phyloP scores from a whole-genome alignment of 306 rosid species.

The Dalbergia cochinchinensis region DNA sequence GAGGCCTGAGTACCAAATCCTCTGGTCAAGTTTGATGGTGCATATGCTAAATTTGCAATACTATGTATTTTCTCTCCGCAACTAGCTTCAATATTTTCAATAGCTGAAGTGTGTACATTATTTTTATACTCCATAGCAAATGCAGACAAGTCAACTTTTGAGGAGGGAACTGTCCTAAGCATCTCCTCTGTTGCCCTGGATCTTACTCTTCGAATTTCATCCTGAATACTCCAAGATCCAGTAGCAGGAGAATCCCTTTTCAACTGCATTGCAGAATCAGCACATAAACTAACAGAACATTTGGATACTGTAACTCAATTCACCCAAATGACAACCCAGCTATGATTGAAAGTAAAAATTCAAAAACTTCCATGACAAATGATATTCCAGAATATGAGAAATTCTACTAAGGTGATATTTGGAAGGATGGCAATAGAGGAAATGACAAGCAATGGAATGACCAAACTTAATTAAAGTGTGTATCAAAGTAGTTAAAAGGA shows the following conservation, averaged over 20 bases:
- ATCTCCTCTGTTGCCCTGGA: constrained; percentile 94
- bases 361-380: constrained; percentile 26
- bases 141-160: constrained; percentile 74
- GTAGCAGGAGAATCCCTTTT: constrained; percentile 71
- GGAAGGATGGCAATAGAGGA: neutral
- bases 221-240: constrained; percentile 97
- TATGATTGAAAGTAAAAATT: constrained; percentile 28
- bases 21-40: constrained; percentile 50
- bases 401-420: neutral
- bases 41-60: constrained; percentile 45
- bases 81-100: constrained; percentile 55
- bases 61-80: constrained; percentile 49
- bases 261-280: constrained; percentile 63
- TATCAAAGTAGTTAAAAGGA: no score
- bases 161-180: constrained; percentile 80
- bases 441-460: neutral
- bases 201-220: constrained; percentile 92
- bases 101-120: constrained; percentile 49
- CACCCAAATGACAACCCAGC: constrained; percentile 19
- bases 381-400: constrained; percentile 34
- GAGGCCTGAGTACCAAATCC: constrained; percentile 48
- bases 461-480: no score
- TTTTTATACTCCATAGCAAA: constrained; percentile 55
- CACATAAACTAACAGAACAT: constrained; percentile 37
- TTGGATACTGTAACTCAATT: constrained; percentile 25